Conservation (phyloP, 129 eudicot species). For the Saussurea involucrata region DNA sequence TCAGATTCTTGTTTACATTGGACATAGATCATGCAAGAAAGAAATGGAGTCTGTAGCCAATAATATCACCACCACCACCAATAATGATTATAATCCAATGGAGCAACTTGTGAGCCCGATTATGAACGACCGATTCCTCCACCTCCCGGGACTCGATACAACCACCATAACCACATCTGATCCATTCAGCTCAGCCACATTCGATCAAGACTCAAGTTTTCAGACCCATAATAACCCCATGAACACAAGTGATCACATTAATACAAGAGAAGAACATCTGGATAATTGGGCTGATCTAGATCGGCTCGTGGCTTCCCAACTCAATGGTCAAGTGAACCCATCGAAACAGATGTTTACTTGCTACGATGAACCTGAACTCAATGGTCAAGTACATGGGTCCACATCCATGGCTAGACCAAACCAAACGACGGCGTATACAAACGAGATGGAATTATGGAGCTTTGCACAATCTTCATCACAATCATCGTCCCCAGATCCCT, state of each 20-base stretch:
- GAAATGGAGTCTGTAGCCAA: constrained; percentile 26
- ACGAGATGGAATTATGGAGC: constrained; percentile 53
- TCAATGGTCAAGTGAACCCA: constrained; percentile 38
- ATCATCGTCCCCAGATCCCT: constrained; percentile 49
- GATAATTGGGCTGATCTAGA: constrained; percentile 55
- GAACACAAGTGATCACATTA: not conserved
- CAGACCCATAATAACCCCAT: constrained; percentile 8
- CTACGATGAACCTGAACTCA: constrained; percentile 26
- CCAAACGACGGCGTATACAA: constrained; percentile 15
- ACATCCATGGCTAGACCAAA: constrained; percentile 24
- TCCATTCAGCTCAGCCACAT: constrained; percentile 1
- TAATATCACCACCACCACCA: not conserved
- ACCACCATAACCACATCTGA: constrained; percentile 13
- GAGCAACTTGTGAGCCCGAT: constrained; percentile 17
- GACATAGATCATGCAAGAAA: constrained; percentile 34
- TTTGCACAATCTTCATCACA: constrained; percentile 47
- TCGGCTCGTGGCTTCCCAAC: constrained; percentile 54
- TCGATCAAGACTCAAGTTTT: constrained; percentile 21
- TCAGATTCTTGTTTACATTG: constrained; percentile 48
- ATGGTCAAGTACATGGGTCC: constrained; percentile 17
- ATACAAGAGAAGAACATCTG: constrained; percentile 7
- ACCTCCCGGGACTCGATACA: constrained; percentile 56
- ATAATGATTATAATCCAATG: constrained; percentile 16
- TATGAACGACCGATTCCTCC: constrained; percentile 26
- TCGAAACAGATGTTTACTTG: constrained; percentile 21